Conservation (phyloP, 1,284 basidiomycete species). For the Cutaneotrichosporon curvatum region DNA sequence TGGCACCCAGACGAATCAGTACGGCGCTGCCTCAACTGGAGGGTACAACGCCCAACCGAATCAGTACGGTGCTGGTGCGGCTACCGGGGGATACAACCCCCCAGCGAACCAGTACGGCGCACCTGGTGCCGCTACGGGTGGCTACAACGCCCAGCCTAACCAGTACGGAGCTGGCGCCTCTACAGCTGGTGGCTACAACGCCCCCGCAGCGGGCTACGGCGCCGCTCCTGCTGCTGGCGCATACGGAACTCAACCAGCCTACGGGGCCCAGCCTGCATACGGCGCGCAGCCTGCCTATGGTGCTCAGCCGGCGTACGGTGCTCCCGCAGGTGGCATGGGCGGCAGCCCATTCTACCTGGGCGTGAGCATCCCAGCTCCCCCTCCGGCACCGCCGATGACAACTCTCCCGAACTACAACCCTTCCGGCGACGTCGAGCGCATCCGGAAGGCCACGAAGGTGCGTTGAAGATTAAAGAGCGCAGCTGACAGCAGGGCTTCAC, state of each 20-base stretch:
- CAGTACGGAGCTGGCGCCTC: too few relatives aligned
- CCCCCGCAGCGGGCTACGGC: constrained; percentile 10
- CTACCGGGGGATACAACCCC: background rate
- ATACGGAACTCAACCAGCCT: constrained; percentile 5
- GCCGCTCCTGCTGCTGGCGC: constrained; percentile 1
- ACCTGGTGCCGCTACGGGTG: background rate
- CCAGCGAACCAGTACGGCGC: background rate
- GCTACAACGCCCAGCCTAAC: too few relatives aligned
- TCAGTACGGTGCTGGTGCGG: background rate
- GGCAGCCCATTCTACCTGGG: constrained; percentile 32
- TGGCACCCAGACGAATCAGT: constrained; percentile 7
- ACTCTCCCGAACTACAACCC: constrained; percentile 41
- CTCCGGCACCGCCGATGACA: constrained; percentile 34
- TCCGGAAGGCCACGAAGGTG: constrained; percentile 47
- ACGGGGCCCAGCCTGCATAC: background rate
- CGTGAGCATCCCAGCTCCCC: constrained; percentile 38
- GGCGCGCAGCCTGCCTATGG: constrained; percentile 7
- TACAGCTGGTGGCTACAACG: background rate
- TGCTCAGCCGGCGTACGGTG: constrained; percentile 13
- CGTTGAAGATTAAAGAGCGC: background rate
- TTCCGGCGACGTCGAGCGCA: constrained; percentile 42
- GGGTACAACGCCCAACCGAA: background rate
- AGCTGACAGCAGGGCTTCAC: constrained; percentile 38
- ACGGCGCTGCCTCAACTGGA: constrained; percentile 8
- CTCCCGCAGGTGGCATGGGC: constrained; percentile 9